Percentiles rank a stretch among this genome's conserved stretches.
These are phyloP conservation scores for Lentinus polychrous DNA, from an alignment of 1,284 basidiomycete species.

Conservation along the genomic window DNA sequence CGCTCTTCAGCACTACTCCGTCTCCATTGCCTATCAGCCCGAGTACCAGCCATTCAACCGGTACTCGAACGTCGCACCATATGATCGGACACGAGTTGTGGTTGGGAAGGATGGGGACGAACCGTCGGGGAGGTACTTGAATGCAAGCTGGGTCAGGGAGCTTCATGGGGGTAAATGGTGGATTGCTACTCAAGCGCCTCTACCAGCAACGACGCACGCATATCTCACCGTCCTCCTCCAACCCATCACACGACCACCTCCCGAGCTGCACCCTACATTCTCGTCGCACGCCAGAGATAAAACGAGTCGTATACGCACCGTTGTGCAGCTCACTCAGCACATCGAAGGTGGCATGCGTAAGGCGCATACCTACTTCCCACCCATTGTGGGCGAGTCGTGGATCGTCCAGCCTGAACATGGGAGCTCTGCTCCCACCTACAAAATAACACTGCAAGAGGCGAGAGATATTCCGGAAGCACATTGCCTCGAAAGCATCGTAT, in stretches of 20 bases:
- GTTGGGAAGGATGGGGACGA: constrained; percentile 26
- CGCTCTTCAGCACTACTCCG: constrained; percentile 44
- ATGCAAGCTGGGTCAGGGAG: constrained; percentile 81
- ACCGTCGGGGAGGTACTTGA: constrained; percentile 53
- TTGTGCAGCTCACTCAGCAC: constrained; percentile 74
- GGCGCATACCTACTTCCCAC: constrained; percentile 72
- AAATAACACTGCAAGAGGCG: constrained; percentile 46
- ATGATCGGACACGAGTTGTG: constrained; percentile 69
- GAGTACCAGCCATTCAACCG: constrained; percentile 51
- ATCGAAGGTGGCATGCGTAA: constrained; percentile 61
- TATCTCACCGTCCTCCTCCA: constrained; percentile 66
- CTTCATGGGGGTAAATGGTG: constrained; percentile 66
- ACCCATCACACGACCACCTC: constrained; percentile 36
- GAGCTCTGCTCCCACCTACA: constrained; percentile 33
- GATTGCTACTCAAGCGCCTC: constrained; percentile 80
- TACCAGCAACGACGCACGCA: constrained; percentile 60
- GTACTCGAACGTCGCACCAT: constrained; percentile 69
- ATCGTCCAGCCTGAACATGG: constrained; percentile 42
- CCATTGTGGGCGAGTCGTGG: constrained; percentile 45
- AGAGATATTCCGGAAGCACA: constrained; percentile 43
- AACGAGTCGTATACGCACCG: constrained; percentile 49
- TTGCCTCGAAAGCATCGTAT: constrained; percentile 53
- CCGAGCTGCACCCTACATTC: constrained; percentile 14
- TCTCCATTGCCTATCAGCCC: constrained; percentile 38
- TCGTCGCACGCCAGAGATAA: constrained; percentile 8